Base-by-base conservation (phyloP, 495 filamentous ascomycete genomes). In the Tuber magnatum region DNA sequence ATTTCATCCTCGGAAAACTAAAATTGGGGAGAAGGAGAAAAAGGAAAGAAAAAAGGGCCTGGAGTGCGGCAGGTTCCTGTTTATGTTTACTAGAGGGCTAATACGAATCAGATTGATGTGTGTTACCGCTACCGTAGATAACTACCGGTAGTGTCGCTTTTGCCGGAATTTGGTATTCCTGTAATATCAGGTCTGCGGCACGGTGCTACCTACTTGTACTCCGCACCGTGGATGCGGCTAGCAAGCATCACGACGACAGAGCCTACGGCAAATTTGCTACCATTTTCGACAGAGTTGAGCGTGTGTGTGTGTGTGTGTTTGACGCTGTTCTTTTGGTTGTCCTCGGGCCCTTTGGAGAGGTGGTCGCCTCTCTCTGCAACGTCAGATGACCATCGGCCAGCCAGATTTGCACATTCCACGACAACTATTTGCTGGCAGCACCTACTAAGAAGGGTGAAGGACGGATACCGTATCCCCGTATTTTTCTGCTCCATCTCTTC, bases 341-440 rank as follows among this genome's bases (percentile, higher is more conserved):
- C 39, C 3, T 32, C 8, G 28, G 10, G 28, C 0, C 4, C 32
- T 18, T 16, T 65, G 14, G 28, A 32, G 51, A 56, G n/a, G 9
- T 56, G 1, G n/a, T 3, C 1, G 51, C n/a, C n/a, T 2, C n/a
- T 56, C n/a, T 28, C 24, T 28, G 51, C 51, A 28, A 10, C 24
- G 28, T 32, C 56, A 32, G n/a, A 35, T 35, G 56, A 65, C 28
- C 28, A 32, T 65, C 32, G 56, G 14, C 56, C 56, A 65, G 12
- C 32, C 12, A 20, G 56, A 12, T 32, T 65, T 65, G 56, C 56
- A 65, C 56, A 65, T 65, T 65, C 28, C 56, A 65, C 28, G 28
- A 65, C 56, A 65, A 35, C 56, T 65, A 35, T 65, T 65, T 65
- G 56, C 56, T 65, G 56, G 56, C 56, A 65, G 28, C 56, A 35